A percentile compares a stretch with the other conserved stretches of the same genome.
phyloP scores from a whole-genome alignment of 2,329 filamentous ascomycete genomes.

The Talaromyces atroroseus region DNA sequence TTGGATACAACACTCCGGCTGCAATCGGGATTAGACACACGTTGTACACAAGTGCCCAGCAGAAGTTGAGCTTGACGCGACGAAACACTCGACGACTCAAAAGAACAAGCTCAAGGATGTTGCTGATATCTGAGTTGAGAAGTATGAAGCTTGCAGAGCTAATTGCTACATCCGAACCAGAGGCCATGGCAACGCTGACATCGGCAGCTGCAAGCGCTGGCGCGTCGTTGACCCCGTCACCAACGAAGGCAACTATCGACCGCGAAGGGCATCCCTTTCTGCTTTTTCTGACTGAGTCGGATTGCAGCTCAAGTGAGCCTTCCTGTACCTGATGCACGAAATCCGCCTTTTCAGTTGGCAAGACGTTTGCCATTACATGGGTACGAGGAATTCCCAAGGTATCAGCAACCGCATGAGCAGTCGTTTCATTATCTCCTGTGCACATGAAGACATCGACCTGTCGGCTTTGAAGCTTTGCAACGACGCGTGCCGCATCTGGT shows the following conservation, averaged over 20 bases:
- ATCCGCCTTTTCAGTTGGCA: conserved; percentile 70
- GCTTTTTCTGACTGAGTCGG: background rate
- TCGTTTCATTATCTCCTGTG: conserved; percentile 80
- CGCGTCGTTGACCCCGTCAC: conserved; percentile 84
- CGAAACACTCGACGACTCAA: conserved; percentile 68
- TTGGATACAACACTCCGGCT: conserved; percentile 69
- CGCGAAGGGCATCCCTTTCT: conserved; percentile 11
- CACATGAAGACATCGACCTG: conserved; percentile 83
- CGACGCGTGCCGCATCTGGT: conserved; percentile 61
- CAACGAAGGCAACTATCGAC: conserved; percentile 69
- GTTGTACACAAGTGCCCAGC: conserved; percentile 81
- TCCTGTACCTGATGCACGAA: conserved; percentile 36
- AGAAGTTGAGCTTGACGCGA: conserved; percentile 78
- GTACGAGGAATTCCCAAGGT: conserved; percentile 65
- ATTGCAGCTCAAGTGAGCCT: background rate
- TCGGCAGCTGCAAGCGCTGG: conserved; percentile 75
- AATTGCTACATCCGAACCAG: conserved; percentile 76
- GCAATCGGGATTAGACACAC: conserved; percentile 71
- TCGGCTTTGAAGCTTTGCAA: conserved; percentile 58
- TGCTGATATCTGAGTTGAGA: conserved; percentile 63
- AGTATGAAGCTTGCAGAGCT: conserved; percentile 78
- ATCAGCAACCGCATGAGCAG: conserved; percentile 70
- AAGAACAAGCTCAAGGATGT: conserved; percentile 67
- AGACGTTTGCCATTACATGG: conserved; percentile 80
- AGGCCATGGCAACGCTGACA: conserved; percentile 74